Percentiles rank a stretch among this genome's conserved stretches.
Conservation (phyloP, 139 green algal species). For the Chlamydomonas sp. region DNA sequence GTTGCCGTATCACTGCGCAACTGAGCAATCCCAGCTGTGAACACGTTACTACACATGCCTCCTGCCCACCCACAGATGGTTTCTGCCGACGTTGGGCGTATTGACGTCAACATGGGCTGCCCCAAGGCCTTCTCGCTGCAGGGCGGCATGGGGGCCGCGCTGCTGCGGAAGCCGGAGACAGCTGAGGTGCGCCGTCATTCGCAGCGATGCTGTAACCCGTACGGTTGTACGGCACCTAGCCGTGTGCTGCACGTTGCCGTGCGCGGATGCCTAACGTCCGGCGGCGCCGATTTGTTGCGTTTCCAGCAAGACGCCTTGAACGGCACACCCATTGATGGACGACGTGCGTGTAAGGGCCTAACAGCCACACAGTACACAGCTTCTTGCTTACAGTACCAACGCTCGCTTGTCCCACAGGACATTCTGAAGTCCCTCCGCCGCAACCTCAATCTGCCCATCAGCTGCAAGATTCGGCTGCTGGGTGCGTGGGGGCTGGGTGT, state of each 20-base stretch:
- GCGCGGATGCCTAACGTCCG: too few relatives aligned
- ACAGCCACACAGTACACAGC: too few relatives aligned
- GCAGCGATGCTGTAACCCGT: too few relatives aligned
- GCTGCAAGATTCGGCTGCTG: slow-evolving; percentile 32
- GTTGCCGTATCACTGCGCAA: too few relatives aligned
- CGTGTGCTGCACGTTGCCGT: too few relatives aligned
- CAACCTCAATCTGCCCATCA: slow-evolving; percentile 10
- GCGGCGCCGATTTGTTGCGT: too few relatives aligned
- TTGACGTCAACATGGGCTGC: slow-evolving; percentile 34
- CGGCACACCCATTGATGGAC: too few relatives aligned
- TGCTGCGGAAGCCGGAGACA: slow-evolving; percentile 22
- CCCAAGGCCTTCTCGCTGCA: slow-evolving; percentile 26
- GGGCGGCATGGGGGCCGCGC: slow-evolving; percentile 26
- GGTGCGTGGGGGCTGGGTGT: neutral
- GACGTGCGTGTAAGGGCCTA: too few relatives aligned
- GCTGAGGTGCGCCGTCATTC: neutral
- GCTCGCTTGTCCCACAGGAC: neutral
- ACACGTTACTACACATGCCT: neutral
- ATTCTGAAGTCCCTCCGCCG: slow-evolving; percentile 20
- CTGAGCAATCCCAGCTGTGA: too few relatives aligned
- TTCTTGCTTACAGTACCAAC: too few relatives aligned
- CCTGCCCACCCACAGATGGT: neutral
- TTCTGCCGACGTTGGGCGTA: neutral
- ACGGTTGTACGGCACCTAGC: too few relatives aligned
- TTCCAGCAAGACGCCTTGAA: too few relatives aligned